These are phyloP conservation scores for Sutorius australiensis DNA, from an alignment of 768 basidiomycete species.

Conservation along the genomic window DNA sequence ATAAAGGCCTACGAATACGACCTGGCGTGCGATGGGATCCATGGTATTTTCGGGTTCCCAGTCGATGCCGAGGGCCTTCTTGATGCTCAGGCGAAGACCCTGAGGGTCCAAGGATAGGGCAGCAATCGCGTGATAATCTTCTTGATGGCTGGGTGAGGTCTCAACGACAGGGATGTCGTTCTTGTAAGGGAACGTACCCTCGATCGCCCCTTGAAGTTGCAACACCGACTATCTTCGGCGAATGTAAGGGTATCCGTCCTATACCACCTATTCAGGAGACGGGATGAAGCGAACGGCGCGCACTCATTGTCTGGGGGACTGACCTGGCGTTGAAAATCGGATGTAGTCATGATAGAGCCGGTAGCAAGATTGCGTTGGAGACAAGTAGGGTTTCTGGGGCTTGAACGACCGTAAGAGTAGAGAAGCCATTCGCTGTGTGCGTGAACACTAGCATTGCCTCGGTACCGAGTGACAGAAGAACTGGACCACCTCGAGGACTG, in stretches of 20 bases:
- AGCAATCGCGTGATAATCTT: slow-evolving; percentile 79
- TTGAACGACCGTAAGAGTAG: slow-evolving; percentile 23
- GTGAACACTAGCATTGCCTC: slow-evolving; percentile 31
- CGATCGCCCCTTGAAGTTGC: slow-evolving; percentile 74
- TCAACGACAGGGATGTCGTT: slow-evolving; percentile 1
- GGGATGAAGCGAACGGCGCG: slow-evolving; percentile 7
- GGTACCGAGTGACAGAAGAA: slow-evolving; percentile 4
- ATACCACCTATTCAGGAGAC: slow-evolving; percentile 45
- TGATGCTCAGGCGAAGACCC: slow-evolving; percentile 64
- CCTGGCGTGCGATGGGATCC: slow-evolving; percentile 64
- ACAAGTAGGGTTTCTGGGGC: slow-evolving; percentile 7
- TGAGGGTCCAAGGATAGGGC: slow-evolving; percentile 72
- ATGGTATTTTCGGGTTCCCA: slow-evolving; percentile 66
- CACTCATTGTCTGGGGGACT: slow-evolving; percentile 15
- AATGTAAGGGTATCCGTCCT: slow-evolving; percentile 65
- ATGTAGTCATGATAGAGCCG: slow-evolving; percentile 67
- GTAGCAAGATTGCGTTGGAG: slow-evolving; percentile 16
- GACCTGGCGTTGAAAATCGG: slow-evolving; percentile 47
- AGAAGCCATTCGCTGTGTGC: slow-evolving; percentile 29
- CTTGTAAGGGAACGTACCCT: slow-evolving; percentile 40
- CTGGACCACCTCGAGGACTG: slow-evolving; percentile 12
- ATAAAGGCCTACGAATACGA: slow-evolving; percentile 85
- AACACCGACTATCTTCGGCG: slow-evolving; percentile 75
- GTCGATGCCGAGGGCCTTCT: slow-evolving; percentile 56
- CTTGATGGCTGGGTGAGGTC: slow-evolving; percentile 64